Percentiles rank a stretch among this genome's conserved stretches.
Conservation (phyloP, 805 yeast species). For the Lipomyces mesembrius region DNA sequence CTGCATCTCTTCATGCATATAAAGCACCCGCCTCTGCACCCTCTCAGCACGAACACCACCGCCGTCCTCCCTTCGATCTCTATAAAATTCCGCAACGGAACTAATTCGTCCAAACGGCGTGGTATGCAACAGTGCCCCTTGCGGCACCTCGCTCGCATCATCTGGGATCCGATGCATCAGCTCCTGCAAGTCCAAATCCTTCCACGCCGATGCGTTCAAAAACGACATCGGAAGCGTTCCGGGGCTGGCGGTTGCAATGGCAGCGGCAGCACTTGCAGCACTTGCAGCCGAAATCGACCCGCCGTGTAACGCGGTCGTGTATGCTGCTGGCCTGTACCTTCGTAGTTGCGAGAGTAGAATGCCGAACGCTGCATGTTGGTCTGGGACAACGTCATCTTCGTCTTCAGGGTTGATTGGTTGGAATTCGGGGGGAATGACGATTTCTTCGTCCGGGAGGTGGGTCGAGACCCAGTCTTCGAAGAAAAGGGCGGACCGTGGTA, state of each 20-base stretch:
- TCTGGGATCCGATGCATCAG: slow-evolving; percentile 21
- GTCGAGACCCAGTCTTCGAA: slow-evolving; percentile 36
- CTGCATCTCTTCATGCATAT: background rate
- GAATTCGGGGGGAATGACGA: slow-evolving; percentile 36
- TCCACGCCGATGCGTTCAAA: slow-evolving; percentile 38
- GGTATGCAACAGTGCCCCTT: slow-evolving; percentile 1
- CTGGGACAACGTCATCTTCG: slow-evolving; percentile 40
- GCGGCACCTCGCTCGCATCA: background rate
- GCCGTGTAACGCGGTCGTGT: slow-evolving; percentile 32
- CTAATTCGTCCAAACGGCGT: slow-evolving; percentile 19
- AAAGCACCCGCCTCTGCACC: background rate
- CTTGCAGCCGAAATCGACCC: slow-evolving; percentile 36
- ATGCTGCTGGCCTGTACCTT: slow-evolving; percentile 34
- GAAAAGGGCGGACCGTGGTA: slow-evolving; percentile 31
- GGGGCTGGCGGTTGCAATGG: slow-evolving; percentile 33
- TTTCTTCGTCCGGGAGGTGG: slow-evolving; percentile 35
- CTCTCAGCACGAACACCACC: slow-evolving; percentile 3
- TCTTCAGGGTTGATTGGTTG: slow-evolving; percentile 39
- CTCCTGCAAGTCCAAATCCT: slow-evolving; percentile 34
- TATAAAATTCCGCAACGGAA: slow-evolving; percentile 30
- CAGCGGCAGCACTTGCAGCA: slow-evolving; percentile 38
- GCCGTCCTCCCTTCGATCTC: slow-evolving; percentile 31
- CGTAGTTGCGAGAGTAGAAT: slow-evolving; percentile 36
- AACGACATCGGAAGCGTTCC: slow-evolving; percentile 33
- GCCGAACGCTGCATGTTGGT: slow-evolving; percentile 39